phyloP scores from a whole-genome alignment of 805 yeast genomes.

The Yamadazyma kitorensis region DNA sequence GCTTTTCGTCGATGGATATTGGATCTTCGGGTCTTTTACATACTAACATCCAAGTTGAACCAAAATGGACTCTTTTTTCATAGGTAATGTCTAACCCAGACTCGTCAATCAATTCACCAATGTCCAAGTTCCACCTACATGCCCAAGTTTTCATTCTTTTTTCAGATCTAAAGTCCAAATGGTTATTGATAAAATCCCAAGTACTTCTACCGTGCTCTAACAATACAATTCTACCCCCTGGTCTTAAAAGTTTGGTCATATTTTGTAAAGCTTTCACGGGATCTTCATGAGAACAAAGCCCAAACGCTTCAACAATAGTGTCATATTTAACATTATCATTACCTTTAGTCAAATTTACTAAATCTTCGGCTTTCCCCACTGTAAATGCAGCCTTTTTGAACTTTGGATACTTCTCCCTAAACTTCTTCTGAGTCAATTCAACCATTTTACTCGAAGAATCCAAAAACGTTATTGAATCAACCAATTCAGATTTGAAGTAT shows the following conservation, averaged over 20 bases:
- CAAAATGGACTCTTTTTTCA: constrained; percentile 80
- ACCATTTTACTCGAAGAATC: constrained; percentile 89
- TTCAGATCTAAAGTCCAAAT: constrained; percentile 79
- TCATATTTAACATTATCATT: constrained; percentile 62
- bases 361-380: constrained; percentile 84
- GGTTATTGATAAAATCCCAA: constrained; percentile 72
- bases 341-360: constrained; percentile 52
- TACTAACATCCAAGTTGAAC: constrained; percentile 86
- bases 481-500: constrained; percentile 56
- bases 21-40: constrained; percentile 74
- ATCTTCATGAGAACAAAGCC: constrained; percentile 92
- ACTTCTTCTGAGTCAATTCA: constrained; percentile 72
- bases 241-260: constrained; percentile 70
- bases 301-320: constrained; percentile 91
- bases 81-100: constrained; percentile 82
- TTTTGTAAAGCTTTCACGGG: constrained; percentile 80
- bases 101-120: constrained; percentile 79
- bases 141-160: constrained; percentile 90
- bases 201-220: constrained; percentile 92
- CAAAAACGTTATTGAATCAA: constrained; percentile 76
- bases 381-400: constrained; percentile 79
- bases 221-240: constrained; percentile 84
- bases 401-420: constrained; percentile 61
- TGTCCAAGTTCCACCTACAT: constrained; percentile 95
- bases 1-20: constrained; percentile 41